Evolutionary conservation across 176 grass and related monocot genomes (phyloP).

Genomic region (Carex littledalei): DNA sequence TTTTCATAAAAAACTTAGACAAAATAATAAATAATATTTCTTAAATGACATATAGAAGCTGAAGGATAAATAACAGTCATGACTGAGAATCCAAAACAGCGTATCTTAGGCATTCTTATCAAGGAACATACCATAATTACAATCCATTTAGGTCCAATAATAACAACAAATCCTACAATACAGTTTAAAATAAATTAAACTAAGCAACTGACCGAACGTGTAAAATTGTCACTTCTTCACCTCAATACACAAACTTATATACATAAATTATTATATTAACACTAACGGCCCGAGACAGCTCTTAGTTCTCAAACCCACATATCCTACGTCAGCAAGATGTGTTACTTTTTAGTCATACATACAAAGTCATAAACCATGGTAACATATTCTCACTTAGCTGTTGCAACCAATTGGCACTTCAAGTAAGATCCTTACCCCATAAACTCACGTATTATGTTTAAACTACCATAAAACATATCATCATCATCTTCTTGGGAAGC

Average conservation of each 20-base stretch:
- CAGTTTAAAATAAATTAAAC: background rate
- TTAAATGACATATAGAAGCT: too few species aligned
- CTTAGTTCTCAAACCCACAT: background rate
- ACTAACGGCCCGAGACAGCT: background rate
- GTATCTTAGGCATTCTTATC: too few species aligned
- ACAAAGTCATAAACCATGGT: background rate
- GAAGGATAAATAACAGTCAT: too few species aligned
- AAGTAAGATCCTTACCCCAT: background rate
- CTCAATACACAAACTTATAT: background rate
- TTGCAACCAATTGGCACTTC: background rate
- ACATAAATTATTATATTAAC: background rate
- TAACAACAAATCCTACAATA: too few species aligned
- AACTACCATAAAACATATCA: constrained; percentile 2
- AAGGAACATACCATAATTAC: too few species aligned
- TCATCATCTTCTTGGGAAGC: background rate
- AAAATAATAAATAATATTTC: too few species aligned
- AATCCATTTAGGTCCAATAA: too few species aligned
- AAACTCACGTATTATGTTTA: constrained; percentile 5
- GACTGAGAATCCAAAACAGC: too few species aligned
- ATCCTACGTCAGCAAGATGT: background rate
- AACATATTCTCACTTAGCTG: background rate
- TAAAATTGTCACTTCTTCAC: too few species aligned
- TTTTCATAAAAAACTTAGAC: too few species aligned
- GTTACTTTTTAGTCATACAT: background rate
- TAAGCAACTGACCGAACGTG: background rate